Evolutionary conservation across 495 filamentous ascomycete genomes (phyloP).

Genomic region (Platismatia glauca): DNA sequence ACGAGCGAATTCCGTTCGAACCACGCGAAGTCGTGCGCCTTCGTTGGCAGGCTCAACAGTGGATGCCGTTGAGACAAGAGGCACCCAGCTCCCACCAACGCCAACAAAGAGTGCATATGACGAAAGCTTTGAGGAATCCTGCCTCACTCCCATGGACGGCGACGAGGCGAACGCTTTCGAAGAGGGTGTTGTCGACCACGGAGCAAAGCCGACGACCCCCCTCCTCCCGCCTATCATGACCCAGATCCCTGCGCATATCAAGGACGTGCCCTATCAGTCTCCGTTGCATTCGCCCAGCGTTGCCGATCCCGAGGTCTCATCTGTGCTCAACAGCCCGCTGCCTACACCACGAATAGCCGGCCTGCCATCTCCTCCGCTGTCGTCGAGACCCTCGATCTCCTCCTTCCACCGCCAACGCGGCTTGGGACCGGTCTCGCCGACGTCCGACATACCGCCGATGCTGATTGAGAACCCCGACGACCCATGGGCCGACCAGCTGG

Average conservation of each 20-base stretch:
- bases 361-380: constrained; percentile 67
- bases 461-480: constrained; percentile 58
- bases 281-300: constrained; percentile 76
- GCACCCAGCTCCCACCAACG: constrained; percentile 51
- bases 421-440: constrained; percentile 39
- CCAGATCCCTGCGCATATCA: constrained; percentile 35
- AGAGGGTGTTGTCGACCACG: constrained; percentile 37
- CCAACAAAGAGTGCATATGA: constrained; percentile 60
- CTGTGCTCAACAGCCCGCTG: constrained; percentile 32
- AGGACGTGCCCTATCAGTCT: constrained; percentile 49
- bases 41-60: constrained; percentile 54
- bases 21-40: constrained; percentile 39
- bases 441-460: constrained; percentile 48
- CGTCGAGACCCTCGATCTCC: constrained; percentile 65
- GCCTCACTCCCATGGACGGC: constrained; percentile 46
- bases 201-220: constrained; percentile 63
- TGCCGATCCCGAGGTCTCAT: constrained; percentile 30
- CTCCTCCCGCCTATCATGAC: constrained; percentile 72
- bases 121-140: constrained; percentile 43
- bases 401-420: constrained; percentile 55
- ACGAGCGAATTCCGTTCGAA: constrained; percentile 51
- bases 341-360: constrained; percentile 33
- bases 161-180: constrained; percentile 45
- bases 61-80: constrained; percentile 41
- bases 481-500: constrained; percentile 72